phyloP scores from a whole-genome alignment of 371 early-diverging fungal species.

The Syncephalis plumigaleata region DNA sequence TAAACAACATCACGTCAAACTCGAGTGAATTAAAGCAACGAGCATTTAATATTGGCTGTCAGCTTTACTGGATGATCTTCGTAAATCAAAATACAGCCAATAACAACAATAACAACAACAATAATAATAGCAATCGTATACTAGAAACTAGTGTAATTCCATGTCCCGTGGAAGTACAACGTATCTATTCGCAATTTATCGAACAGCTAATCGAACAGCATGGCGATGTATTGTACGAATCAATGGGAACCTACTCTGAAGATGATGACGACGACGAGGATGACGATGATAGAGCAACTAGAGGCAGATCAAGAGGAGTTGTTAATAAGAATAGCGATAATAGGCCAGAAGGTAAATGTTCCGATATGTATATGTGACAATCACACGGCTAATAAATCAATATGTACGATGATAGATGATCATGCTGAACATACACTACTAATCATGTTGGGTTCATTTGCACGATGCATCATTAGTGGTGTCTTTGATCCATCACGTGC shows the following conservation, averaged over 20 bases:
- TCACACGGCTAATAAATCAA: no score
- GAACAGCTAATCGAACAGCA: constrained; percentile 14
- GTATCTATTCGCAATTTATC: constrained; percentile 15
- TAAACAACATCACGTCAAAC: constrained; percentile 6
- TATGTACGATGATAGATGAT: no score
- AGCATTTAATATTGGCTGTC: constrained; percentile 37
- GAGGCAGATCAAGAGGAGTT: background rate
- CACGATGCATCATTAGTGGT: constrained; percentile 15
- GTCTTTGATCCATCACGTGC: constrained; percentile 22
- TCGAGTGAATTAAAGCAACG: constrained; percentile 23
- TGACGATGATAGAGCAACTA: constrained; percentile 4
- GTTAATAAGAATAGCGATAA: no score
- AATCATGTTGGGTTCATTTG: constrained; percentile 16
- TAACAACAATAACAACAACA: constrained; percentile 4
- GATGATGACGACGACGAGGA: constrained; percentile 3
- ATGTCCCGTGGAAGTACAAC: constrained; percentile 21
- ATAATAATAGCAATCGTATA: constrained; percentile 5
- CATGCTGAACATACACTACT: constrained; percentile 1
- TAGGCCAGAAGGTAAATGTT: no score
- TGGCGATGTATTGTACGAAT: constrained; percentile 8
- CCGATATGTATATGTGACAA: no score
- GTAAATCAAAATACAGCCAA: no score
- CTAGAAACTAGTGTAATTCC: constrained; percentile 11
- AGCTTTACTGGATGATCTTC: constrained; percentile 24
- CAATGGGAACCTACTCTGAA: constrained; percentile 5